Conservation (phyloP, 345 rosid genomes). For the Sapria himalayana region DNA sequence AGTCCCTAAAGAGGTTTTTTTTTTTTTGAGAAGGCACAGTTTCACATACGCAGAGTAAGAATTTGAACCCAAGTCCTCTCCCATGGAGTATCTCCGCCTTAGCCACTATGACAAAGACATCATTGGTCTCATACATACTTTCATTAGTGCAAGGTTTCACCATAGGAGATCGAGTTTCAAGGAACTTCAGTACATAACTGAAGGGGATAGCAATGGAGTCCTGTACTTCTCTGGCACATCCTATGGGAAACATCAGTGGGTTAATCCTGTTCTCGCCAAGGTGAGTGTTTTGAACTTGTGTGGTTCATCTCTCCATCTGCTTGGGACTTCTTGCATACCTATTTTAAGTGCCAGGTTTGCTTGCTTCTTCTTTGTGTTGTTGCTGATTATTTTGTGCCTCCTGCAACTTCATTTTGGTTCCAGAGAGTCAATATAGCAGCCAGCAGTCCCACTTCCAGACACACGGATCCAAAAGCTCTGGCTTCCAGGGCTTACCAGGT, state of each 20-base stretch:
- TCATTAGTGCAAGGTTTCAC: slow-evolving; percentile 40
- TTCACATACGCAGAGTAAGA: too few relatives aligned
- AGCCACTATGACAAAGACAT: too few relatives aligned
- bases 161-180: slow-evolving; percentile 79
- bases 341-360: too few relatives aligned
- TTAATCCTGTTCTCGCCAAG: slow-evolving; percentile 83
- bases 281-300: slow-evolving; percentile 13
- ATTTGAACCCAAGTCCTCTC: too few relatives aligned
- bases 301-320: not conserved
- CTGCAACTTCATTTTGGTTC: too few relatives aligned
- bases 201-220: slow-evolving; percentile 97
- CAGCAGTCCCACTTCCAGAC: slow-evolving; percentile 73
- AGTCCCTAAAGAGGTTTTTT: too few relatives aligned
- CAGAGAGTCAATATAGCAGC: slow-evolving; percentile 60
- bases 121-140: too few relatives aligned
- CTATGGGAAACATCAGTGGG: slow-evolving; percentile 86
- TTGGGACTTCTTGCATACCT: too few relatives aligned
- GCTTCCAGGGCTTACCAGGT: slow-evolving; percentile 79
- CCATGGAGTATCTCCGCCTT: too few relatives aligned
- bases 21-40: too few relatives aligned
- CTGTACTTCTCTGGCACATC: slow-evolving; percentile 75
- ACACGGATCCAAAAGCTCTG: slow-evolving; percentile 73
- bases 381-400: too few relatives aligned
- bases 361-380: too few relatives aligned
- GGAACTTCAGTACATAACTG: slow-evolving; percentile 88